Evolutionary conservation across 1,284 basidiomycete species (phyloP).

Genomic region (Mrakiaceae sp.): DNA sequence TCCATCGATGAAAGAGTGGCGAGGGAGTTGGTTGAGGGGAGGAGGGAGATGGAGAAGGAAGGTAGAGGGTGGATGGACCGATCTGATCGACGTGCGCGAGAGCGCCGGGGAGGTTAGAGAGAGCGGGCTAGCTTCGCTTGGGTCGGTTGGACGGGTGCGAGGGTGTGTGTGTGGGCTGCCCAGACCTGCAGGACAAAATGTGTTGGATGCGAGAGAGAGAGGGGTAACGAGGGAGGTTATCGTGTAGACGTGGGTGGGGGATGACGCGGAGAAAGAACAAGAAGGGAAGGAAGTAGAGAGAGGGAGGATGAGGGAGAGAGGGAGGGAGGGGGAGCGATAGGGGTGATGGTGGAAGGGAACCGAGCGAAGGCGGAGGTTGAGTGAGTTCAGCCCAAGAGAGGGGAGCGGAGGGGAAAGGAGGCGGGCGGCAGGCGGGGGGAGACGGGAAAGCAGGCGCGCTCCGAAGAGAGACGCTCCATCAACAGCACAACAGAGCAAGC

Average conservation of each 20-base stretch:
- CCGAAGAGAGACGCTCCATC: too few species aligned
- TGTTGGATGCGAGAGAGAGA: neutral
- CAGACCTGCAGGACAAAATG: neutral
- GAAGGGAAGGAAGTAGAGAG: slow-evolving; percentile 16
- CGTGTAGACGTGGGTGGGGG: too few species aligned
- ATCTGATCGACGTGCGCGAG: neutral
- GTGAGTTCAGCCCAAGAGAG: too few species aligned
- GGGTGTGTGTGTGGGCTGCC: neutral
- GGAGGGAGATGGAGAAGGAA: neutral
- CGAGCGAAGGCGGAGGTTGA: neutral
- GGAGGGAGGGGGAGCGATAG: slow-evolving; percentile 8
- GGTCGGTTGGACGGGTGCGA: neutral
- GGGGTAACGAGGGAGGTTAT: too few species aligned
- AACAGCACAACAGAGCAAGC: too few species aligned
- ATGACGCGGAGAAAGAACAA: neutral
- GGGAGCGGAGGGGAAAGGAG: too few species aligned
- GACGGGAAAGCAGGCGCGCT: too few species aligned
- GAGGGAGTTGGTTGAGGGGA: neutral
- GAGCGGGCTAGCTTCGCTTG: too few species aligned
- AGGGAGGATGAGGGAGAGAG: slow-evolving; percentile 19
- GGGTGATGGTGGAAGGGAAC: slow-evolving; percentile 1
- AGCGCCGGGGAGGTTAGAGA: too few species aligned
- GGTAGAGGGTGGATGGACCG: neutral
- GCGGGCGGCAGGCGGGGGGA: too few species aligned
- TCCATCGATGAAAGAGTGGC: neutral